Base-by-base conservation (phyloP, 495 filamentous ascomycete genomes). In the Xylaria cubensis region DNA sequence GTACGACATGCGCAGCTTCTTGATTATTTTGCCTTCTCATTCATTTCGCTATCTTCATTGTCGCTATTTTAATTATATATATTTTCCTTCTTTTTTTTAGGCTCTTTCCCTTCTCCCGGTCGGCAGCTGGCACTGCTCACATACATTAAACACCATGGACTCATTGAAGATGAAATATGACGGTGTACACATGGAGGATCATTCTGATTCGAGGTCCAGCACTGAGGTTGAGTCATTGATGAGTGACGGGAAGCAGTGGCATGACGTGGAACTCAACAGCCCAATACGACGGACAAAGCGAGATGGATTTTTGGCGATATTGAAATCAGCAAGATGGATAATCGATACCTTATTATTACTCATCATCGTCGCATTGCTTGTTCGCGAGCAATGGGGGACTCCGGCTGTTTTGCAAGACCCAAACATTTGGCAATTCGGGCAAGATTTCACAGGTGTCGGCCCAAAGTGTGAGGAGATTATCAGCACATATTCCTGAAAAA, bases 221-320 rank as follows among this genome's bases (percentile, higher is more conserved):
- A 84, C 82, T 66, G 82, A 83, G 74, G 79, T 84, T 44, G 81
- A 79, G 46, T 83, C 81, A 1, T 71, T 84, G 55, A 82, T 83
- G 74, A 77, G 53, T 32, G 79, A 81, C 51, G 78, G 78, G 72
- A 83, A 83, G 76, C 77, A 78, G 50, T 80, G 79, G 79, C 73
- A 80, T 46, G 73, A 77, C 39, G 72, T 81, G 29, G 77, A 80
- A 56, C 55, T 77, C 19, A 62, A 71, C 21, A 59, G 72, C 29
- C 76, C 71, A 36, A 70, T 42, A 42, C 70, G 71, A 34, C 64
- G 56, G 44, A 71, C 77, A 24, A 73, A 67, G 29, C 26, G 61
- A 48, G 69, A 70, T 58, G 70, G 53, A 61, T 56, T 76, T 36
- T 24, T 73, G 51, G 46, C 74, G 3, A 34, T 59, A 19, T 53